Evolutionary conservation across 495 filamentous ascomycete species (phyloP).

Genomic region (Hypoxylon intermedium): DNA sequence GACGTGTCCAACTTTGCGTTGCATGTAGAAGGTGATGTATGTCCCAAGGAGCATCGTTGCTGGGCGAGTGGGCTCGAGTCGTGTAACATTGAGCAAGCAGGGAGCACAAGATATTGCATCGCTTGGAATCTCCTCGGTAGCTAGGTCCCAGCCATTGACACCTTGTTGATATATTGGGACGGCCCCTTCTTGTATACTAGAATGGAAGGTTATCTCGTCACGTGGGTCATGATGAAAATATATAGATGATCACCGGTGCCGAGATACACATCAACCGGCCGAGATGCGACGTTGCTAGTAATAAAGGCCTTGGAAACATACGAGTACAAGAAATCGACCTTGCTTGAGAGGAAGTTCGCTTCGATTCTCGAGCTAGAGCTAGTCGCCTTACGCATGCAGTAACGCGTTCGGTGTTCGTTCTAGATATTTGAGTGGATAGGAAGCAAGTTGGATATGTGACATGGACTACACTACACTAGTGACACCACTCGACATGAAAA

Average conservation of each 20-base stretch:
- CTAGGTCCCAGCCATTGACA: conserved; percentile 13
- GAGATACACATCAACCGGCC: conserved; percentile 26
- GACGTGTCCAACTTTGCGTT: conserved; percentile 8
- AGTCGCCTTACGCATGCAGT: conserved; percentile 4
- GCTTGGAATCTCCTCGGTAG: conserved; percentile 21
- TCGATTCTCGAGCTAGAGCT: conserved; percentile 4
- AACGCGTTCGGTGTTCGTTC: conserved; percentile 2
- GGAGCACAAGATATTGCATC: conserved; percentile 24
- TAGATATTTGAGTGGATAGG: conserved; percentile 20
- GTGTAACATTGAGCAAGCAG: conserved; percentile 35
- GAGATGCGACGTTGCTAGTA: conserved; percentile 37
- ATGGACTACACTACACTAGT: too few species aligned
- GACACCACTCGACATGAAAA: too few species aligned
- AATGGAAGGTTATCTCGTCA: conserved; percentile 29
- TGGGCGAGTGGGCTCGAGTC: conserved; percentile 10
- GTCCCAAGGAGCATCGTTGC: conserved; percentile 2
- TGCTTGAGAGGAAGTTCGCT: neutral
- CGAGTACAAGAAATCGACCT: conserved; percentile 10
- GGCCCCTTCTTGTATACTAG: conserved; percentile 14
- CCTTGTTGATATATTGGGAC: conserved; percentile 26
- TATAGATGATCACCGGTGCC: conserved; percentile 10
- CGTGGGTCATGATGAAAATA: conserved; percentile 20
- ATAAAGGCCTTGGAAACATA: conserved; percentile 24
- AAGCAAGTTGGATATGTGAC: conserved; percentile 10
- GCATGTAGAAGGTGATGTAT: conserved; percentile 17